These are phyloP conservation scores for Globisporangium abappressorium DNA, from an alignment of 352 stramenopile species.

Conservation along the genomic window DNA sequence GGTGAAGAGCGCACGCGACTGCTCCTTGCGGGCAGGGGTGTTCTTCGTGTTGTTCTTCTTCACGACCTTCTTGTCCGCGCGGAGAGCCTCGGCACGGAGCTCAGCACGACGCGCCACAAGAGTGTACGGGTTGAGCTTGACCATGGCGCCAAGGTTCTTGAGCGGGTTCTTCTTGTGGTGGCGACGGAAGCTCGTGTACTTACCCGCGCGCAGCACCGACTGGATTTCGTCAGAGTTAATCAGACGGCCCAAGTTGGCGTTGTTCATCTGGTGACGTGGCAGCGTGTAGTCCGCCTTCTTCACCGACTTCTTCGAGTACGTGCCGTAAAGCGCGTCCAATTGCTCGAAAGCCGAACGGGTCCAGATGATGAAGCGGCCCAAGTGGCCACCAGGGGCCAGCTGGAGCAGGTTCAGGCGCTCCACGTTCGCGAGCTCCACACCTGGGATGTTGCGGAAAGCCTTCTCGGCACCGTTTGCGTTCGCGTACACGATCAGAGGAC, in stretches of 20 bases:
- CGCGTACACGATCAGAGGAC: slow-evolving; percentile 96
- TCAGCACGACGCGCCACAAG: slow-evolving; percentile 90
- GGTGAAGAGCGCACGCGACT: slow-evolving; percentile 73
- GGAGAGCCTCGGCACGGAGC: slow-evolving; percentile 79
- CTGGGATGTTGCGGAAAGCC: slow-evolving; percentile 97
- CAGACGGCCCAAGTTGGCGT: slow-evolving; percentile 98
- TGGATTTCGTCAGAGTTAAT: slow-evolving; percentile 99
- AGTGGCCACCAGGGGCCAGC: slow-evolving; percentile 97
- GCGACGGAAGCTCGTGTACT: slow-evolving; percentile 87
- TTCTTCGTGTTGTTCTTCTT: slow-evolving; percentile 85
- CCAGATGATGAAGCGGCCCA: slow-evolving; percentile 99
- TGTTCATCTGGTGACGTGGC: slow-evolving; percentile 94
- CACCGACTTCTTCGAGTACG: slow-evolving; percentile 86
- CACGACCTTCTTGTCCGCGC: slow-evolving; percentile 89
- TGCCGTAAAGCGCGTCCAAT: slow-evolving; percentile 96
- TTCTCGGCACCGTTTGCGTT: slow-evolving; percentile 92
- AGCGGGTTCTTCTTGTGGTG: slow-evolving; percentile 98
- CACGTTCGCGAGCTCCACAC: slow-evolving; percentile 97
- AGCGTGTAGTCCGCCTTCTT: slow-evolving; percentile 93
- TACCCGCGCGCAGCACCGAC: slow-evolving; percentile 94
- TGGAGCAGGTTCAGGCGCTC: slow-evolving; percentile 97
- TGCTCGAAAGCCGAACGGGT: slow-evolving; percentile 97
- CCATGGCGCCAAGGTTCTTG: slow-evolving; percentile 93
- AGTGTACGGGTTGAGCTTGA: slow-evolving; percentile 97
- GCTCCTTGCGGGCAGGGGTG: slow-evolving; percentile 67